Evolutionary conservation across 768 basidiomycete genomes (phyloP), one percentile per base, ranked within the genome.

Genomic region (Leucocoprinus leucothites): DNA sequence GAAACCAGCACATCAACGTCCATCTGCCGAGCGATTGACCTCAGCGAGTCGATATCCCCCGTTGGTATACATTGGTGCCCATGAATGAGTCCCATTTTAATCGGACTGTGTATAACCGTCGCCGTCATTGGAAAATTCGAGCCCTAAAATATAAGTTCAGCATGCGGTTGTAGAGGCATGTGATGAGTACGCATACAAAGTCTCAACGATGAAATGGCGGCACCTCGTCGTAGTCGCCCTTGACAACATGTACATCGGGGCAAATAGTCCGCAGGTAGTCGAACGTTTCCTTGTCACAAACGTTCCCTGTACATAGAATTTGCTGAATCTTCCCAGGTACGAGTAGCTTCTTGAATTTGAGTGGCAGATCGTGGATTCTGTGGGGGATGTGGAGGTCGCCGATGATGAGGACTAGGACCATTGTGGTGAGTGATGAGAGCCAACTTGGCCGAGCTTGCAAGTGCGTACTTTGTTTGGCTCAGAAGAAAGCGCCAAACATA

Each of bases 241-340:
- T 80, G 2, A 95, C 96, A 41, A 94, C 88, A 60, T 91, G 81
- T 6, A 98, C 91, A 65, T 98, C 97, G 8, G 91, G 85, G 16
- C 91, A 87, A 16, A 99, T 90, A 13, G 91, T 94, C 60, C 91
- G 80, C 21, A 99, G 78, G 75, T 97, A 98, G 62, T 98, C 97
- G 71, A 91, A 94, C 6, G 97, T 98, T 71, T 98, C 96, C 64
- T 88, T 86, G 74, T 99, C 97, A 69, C 93, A 95, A 21, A 98
- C 88, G 67, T 98, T 98, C 45, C 97, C 97, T 0, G 96, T 98
- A 69, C 94, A 97, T 24, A 98, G 78, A 57, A 98, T 97, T 70
- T 98, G 96, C 59, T 95, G 92, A 42, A 99, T 98, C 71, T 99
- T 99, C 18, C 97, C 97, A n/a, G 91, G 91, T 4, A 92, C 87